These are phyloP conservation scores for Podosphaera xanthii DNA, from an alignment of 2,329 filamentous ascomycete genomes.

Conservation along the genomic window DNA sequence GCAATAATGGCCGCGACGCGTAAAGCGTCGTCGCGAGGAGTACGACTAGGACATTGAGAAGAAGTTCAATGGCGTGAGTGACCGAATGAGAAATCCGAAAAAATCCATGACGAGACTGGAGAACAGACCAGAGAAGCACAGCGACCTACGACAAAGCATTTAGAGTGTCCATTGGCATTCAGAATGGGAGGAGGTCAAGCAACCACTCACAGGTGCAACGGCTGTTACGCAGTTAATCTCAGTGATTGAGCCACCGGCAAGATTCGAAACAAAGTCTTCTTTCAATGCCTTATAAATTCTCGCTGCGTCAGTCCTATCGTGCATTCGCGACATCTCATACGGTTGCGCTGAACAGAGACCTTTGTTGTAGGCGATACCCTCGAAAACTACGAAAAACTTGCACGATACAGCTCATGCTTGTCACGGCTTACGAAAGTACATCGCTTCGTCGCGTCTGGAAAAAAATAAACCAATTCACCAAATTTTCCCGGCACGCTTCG, in stretches of 20 bases:
- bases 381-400: too few species aligned
- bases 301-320: conserved; percentile 19
- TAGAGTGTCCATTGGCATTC: conserved; percentile 6
- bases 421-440: too few species aligned
- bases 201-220: conserved; percentile 51
- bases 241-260: conserved; percentile 57
- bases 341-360: not conserved
- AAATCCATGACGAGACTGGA: conserved; percentile 66
- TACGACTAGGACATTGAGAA: conserved; percentile 64
- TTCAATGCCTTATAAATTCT: conserved; percentile 69
- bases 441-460: too few species aligned
- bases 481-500: too few species aligned
- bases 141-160: conserved; percentile 34
- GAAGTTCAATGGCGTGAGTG: conserved; percentile 55
- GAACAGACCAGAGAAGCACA: conserved; percentile 65
- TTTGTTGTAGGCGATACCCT: too few species aligned
- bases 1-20: conserved; percentile 45
- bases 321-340: conserved; percentile 4
- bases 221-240: conserved; percentile 78
- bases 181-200: not conserved
- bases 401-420: too few species aligned
- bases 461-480: too few species aligned
- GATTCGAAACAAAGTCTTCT: conserved; percentile 84
- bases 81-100: conserved; percentile 53
- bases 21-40: conserved; percentile 77